A percentile compares a stretch with the other conserved stretches of the same genome.
phyloP scores from a whole-genome alignment of 495 filamentous ascomycete genomes.

The Lindgomyces ingoldianus region DNA sequence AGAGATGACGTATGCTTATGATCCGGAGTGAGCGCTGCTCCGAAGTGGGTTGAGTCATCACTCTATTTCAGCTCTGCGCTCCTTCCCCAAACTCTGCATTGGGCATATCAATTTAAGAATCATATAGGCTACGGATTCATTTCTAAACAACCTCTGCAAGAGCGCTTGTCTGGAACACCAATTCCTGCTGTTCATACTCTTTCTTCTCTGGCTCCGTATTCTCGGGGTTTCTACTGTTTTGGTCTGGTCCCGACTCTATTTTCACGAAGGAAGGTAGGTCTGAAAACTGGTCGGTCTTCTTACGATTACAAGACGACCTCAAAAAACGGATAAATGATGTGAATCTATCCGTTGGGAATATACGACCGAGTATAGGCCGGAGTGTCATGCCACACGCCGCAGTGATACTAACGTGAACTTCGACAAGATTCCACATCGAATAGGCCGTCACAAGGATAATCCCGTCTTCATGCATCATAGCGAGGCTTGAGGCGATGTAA shows the following conservation, averaged over 20 bases:
- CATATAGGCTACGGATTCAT: too few relatives aligned
- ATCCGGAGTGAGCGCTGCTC: not conserved
- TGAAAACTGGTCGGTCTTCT: not conserved
- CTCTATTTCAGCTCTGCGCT: too few relatives aligned
- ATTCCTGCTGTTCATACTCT: not conserved
- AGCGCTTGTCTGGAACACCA: not conserved
- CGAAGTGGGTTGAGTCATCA: too few relatives aligned
- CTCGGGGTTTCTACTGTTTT: not conserved
- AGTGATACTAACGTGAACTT: slow-evolving; percentile 17
- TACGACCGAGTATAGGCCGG: slow-evolving; percentile 1
- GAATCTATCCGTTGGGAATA: not conserved
- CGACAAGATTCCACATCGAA: slow-evolving; percentile 18
- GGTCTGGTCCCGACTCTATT: not conserved
- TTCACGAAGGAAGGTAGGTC: not conserved
- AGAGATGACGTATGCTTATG: not conserved
- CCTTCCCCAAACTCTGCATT: too few relatives aligned
- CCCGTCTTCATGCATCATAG: not conserved
- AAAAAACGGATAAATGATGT: not conserved
- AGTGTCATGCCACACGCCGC: slow-evolving; percentile 17
- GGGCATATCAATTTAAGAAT: too few relatives aligned
- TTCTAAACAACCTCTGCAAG: not conserved
- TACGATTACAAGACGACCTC: not conserved
- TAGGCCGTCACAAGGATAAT: not conserved
- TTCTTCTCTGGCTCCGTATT: not conserved
- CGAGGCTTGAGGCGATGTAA: not conserved